A percentile compares a stretch with the other conserved stretches of the same genome.
Evolutionary conservation across 495 filamentous ascomycete species (phyloP).

Genomic region (Penicillium argentinense): DNA sequence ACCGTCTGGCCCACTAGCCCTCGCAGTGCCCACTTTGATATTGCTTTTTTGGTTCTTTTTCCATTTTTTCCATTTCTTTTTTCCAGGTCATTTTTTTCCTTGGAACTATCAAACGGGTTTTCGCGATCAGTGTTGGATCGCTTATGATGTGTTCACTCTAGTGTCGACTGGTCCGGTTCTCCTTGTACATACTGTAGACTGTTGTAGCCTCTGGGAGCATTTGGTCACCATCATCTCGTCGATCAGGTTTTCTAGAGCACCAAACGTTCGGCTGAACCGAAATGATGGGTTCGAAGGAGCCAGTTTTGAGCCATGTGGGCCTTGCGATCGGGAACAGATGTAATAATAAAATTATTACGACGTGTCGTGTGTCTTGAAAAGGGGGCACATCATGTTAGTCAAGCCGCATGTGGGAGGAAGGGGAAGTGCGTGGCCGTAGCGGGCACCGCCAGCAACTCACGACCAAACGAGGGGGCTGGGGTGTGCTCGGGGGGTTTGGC

Average conservation of each 20-base stretch:
- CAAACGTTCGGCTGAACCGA: constrained; percentile 18
- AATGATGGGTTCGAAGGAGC: constrained; percentile 56
- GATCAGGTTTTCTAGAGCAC: constrained; percentile 3
- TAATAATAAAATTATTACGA: constrained; percentile 20
- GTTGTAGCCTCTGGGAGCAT: too few species aligned
- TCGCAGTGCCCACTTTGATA: constrained; percentile 14
- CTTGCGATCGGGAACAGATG: constrained; percentile 16
- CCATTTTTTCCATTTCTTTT: not conserved
- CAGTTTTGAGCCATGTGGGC: constrained; percentile 17
- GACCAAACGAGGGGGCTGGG: not conserved
- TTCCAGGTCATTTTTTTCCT: not conserved
- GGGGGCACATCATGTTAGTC: too few species aligned
- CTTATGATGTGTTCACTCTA: not conserved
- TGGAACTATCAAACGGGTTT: not conserved
- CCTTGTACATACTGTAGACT: not conserved
- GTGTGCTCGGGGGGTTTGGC: too few species aligned
- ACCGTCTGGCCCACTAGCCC: constrained; percentile 12
- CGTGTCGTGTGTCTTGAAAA: constrained; percentile 25
- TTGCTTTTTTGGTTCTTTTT: constrained; percentile 8
- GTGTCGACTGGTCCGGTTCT: not conserved
- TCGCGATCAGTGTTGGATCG: not conserved
- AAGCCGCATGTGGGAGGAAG: too few species aligned
- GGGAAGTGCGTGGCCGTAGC: constrained; percentile 30
- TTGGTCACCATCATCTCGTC: not conserved
- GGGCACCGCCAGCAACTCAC: not conserved